phyloP scores from a whole-genome alignment of 495 filamentous ascomycete species.

The Neurospora sp. region DNA sequence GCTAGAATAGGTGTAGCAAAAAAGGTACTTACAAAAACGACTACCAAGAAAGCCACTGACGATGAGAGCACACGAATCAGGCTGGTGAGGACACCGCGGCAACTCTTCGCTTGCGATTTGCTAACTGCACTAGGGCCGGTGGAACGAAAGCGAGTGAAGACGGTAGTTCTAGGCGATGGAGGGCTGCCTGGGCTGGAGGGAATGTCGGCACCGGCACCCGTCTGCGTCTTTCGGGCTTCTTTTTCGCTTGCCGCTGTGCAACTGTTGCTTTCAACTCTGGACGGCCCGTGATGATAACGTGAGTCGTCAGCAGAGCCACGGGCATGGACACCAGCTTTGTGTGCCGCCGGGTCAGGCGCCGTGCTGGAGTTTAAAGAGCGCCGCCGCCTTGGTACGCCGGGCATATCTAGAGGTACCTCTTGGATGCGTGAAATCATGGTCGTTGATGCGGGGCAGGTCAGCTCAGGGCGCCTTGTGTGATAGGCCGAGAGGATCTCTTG shows the following conservation, averaged over 20 bases:
- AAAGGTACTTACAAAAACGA: conserved; percentile 38
- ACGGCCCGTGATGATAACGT: neutral
- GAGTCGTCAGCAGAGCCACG: neutral
- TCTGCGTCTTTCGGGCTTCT: neutral
- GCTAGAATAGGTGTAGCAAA: conserved; percentile 1
- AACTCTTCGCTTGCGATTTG: neutral
- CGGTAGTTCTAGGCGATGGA: neutral
- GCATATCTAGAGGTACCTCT: neutral
- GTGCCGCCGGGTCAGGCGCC: neutral
- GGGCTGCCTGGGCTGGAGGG: neutral
- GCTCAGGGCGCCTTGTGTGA: conserved; percentile 3
- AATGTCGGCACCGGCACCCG: neutral
- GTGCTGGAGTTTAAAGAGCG: neutral
- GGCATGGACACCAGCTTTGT: neutral
- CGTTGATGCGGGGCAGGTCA: conserved; percentile 4
- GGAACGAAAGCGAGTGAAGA: neutral
- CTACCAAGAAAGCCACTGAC: conserved; percentile 31
- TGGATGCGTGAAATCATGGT: conserved; percentile 3
- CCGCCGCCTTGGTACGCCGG: neutral
- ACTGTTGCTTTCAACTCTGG: neutral
- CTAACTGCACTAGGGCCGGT: neutral
- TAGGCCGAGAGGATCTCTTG: conserved; percentile 2
- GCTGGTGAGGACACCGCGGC: conserved; percentile 3
- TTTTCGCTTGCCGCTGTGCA: neutral
- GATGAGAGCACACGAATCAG: conserved; percentile 23